phyloP scores from a whole-genome alignment of 2,329 filamentous ascomycete genomes.

The Bipolaris oryzae region DNA sequence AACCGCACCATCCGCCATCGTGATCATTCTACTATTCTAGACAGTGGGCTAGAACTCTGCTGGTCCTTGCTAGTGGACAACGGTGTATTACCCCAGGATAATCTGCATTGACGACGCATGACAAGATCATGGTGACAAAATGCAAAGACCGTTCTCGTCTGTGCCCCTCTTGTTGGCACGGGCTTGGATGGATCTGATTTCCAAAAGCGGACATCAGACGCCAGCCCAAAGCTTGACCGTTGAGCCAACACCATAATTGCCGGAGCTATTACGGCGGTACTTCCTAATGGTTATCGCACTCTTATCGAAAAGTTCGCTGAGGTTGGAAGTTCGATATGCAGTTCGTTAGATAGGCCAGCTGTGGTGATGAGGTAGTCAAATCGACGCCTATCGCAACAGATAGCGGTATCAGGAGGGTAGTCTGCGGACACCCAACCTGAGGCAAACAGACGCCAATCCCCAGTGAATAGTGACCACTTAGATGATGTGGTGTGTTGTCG shows the following conservation, averaged over 20 bases:
- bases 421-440: background rate
- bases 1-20: constrained; percentile 27
- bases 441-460: background rate
- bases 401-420: background rate
- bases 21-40: constrained; percentile 26
- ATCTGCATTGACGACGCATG: constrained; percentile 21
- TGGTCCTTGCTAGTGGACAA: constrained; percentile 14
- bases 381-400: background rate
- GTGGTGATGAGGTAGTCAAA: constrained; percentile 8
- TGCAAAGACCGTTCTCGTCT: constrained; percentile 29
- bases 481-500: background rate
- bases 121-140: constrained; percentile 30
- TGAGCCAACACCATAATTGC: constrained; percentile 23
- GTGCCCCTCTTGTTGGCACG: constrained; percentile 37
- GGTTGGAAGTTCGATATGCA: constrained; percentile 9
- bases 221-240: constrained; percentile 25
- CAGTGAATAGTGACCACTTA: background rate
- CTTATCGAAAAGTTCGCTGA: constrained; percentile 17
- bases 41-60: constrained; percentile 12
- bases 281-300: constrained; percentile 21
- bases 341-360: constrained; percentile 6
- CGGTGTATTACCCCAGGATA: constrained; percentile 12
- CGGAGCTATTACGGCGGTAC: constrained; percentile 18
- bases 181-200: constrained; percentile 39
- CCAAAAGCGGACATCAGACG: constrained; percentile 35